Percentiles rank a stretch among this genome's conserved stretches.
These are phyloP conservation scores for Blastobotrys peoriensis DNA, from an alignment of 805 yeast species.

Conservation along the genomic window DNA sequence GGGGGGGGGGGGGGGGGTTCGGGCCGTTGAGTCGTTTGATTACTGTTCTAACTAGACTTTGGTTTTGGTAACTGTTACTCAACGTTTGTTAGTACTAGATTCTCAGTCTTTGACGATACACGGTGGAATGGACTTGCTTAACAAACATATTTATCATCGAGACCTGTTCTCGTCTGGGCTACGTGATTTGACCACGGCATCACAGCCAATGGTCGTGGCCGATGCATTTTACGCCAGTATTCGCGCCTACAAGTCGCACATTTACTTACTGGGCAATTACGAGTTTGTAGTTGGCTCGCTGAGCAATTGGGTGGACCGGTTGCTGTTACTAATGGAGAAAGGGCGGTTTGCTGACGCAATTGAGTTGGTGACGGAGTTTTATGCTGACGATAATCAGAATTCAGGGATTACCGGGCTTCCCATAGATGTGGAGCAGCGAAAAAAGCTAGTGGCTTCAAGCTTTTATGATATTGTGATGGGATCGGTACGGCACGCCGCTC, in stretches of 20 bases:
- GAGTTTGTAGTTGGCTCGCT: conserved; percentile 53
- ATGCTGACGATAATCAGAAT: conserved; percentile 36
- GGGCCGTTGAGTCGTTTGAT: background rate
- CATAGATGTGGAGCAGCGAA: conserved; percentile 36
- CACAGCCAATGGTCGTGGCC: conserved; percentile 26
- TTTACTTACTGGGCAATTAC: conserved; percentile 49
- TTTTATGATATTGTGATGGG: conserved; percentile 53
- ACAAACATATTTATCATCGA: conserved; percentile 35
- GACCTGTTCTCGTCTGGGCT: conserved; percentile 27
- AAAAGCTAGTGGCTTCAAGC: conserved; percentile 44
- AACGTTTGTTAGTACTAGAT: conserved; percentile 39
- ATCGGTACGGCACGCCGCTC: conserved; percentile 37
- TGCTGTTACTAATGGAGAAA: conserved; percentile 42
- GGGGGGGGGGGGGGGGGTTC: conserved; percentile 2
- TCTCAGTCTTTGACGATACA: conserved; percentile 35
- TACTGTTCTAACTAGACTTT: conserved; percentile 26
- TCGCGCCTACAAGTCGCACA: conserved; percentile 37
- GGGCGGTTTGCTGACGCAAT: conserved; percentile 53
- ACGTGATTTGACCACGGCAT: conserved; percentile 16
- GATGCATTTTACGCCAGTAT: conserved; percentile 34
- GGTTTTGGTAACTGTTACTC: conserved; percentile 40
- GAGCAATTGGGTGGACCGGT: conserved; percentile 64
- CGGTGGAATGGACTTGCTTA: conserved; percentile 34
- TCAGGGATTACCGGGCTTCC: conserved; percentile 58
- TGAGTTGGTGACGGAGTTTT: conserved; percentile 48